Evolutionary conservation across 768 basidiomycete species (phyloP), one percentile per base, ranked within the genome.

Genomic region (Mycena crocata): DNA sequence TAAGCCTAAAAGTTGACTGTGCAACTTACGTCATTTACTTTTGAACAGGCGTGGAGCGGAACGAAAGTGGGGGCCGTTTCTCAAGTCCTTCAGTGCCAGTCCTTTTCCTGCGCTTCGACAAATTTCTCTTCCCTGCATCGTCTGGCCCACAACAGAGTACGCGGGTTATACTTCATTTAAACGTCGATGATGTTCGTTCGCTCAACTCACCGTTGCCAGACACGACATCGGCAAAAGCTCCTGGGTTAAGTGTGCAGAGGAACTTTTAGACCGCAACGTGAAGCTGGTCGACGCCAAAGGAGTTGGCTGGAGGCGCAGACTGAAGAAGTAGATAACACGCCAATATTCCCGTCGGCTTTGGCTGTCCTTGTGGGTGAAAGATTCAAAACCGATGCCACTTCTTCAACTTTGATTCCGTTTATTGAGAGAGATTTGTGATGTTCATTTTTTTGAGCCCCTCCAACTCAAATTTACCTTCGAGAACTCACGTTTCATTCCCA

Each of bases 151-250:
- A 1, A 58, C 31, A 24, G 42, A 58, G 58, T 60, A 39, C 5
- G 19, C 28, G 39, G n/a, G n/a, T n/a, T 50, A 10, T 49, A 13
- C 23, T 19, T 30, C 44, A n/a, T 57, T 34, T 32, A 9, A 28
- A 31, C 19, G 7, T 14, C 28, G 19, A 21, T 14, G 17, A 19
- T 14, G 7, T 9, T 6, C n/a, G 7, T 8, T 21, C n/a, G 40
- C 15, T 42, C 17, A 19, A 13, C 12, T 51, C 30, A 51, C 10
- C 12, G 45, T 49, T 37, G 35, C 4, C 21, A 68, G 66, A 54
- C 61, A 63, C 37, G 66, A 63, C 12, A 68, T 68, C 15, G 44
- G 28, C 10, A 68, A 68, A 35, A 62, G 66, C 31, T 24, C 14
- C 5, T 68, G 66, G 66, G 61, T 49, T 6, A 42, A 23, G 12